phyloP scores from a whole-genome alignment of 352 stramenopile genomes.

The Globisporangium abappressorium region DNA sequence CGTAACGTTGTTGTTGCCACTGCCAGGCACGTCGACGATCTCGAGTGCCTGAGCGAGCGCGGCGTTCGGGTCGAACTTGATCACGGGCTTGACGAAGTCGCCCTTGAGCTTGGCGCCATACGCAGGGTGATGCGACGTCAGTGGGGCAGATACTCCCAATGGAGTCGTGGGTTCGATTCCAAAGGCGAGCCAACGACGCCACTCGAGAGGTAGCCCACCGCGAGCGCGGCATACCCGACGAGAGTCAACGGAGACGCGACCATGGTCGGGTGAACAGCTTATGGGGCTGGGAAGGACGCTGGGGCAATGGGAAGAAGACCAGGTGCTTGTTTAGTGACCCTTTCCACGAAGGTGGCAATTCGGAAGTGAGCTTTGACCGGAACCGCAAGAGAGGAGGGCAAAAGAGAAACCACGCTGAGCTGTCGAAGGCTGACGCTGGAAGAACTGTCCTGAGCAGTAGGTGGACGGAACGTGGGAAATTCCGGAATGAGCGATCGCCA shows the following conservation, averaged over 20 bases:
- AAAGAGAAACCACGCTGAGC: too few relatives aligned
- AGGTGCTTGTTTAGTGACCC: not conserved
- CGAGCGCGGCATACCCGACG: constrained; percentile 1
- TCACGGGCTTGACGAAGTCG: constrained; percentile 15
- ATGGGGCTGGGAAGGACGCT: not conserved
- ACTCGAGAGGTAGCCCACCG: not conserved
- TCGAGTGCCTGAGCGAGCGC: not conserved
- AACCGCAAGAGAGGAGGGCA: too few relatives aligned
- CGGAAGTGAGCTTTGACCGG: too few relatives aligned
- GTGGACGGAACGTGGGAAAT: not conserved
- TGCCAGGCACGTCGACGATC: not conserved
- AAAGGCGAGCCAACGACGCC: constrained; percentile 17
- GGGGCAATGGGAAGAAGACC: not conserved
- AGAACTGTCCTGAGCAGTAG: not conserved
- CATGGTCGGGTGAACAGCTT: not conserved
- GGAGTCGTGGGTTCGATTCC: constrained; percentile 27
- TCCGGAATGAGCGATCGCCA: not conserved
- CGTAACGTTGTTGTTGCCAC: not conserved
- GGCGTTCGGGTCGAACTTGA: constrained; percentile 20
- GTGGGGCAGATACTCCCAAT: constrained; percentile 18
- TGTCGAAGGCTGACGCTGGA: not conserved
- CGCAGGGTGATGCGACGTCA: constrained; percentile 27
- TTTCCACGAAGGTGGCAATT: not conserved
- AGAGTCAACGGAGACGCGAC: constrained; percentile 9
- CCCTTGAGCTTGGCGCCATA: constrained; percentile 24